Evolutionary conservation across 495 filamentous ascomycete genomes (phyloP).

Genomic region (Sphaerosporella brunnea): DNA sequence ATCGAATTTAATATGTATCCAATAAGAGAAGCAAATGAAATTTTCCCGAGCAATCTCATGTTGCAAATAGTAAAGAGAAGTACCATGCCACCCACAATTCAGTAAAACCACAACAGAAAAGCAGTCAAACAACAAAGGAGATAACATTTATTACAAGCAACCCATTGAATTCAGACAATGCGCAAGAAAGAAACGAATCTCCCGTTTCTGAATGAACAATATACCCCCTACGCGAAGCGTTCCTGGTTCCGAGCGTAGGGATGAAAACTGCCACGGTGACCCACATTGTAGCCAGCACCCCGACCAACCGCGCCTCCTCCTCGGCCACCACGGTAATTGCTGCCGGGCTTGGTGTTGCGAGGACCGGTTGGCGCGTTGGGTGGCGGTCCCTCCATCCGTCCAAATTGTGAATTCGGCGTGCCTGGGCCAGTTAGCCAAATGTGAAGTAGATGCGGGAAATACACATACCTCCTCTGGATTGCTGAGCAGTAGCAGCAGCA

Average conservation of each 20-base stretch:
- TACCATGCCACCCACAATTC: background rate
- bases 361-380: conserved; percentile 91
- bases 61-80: background rate
- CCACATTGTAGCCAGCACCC: conserved; percentile 4
- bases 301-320: conserved; percentile 33
- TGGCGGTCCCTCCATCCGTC: conserved; percentile 44
- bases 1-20: too few relatives aligned
- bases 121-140: background rate
- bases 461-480: conserved; percentile 20
- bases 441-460: conserved; percentile 9
- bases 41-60: too few relatives aligned
- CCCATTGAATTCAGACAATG: background rate
- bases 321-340: conserved; percentile 91
- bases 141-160: conserved; percentile 1
- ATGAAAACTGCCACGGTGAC: conserved; percentile 10
- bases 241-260: conserved; percentile 24
- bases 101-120: background rate
- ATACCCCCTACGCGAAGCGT: conserved; percentile 9
- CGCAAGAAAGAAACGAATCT: background rate
- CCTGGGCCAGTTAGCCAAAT: conserved; percentile 8
- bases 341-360: conserved; percentile 86
- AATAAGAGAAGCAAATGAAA: too few relatives aligned
- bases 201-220: background rate
- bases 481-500: background rate
- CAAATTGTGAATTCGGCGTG: conserved; percentile 2